Base-by-base conservation (phyloP, 148 eudicot genomes). In the Vaccinium myrtillus region DNA sequence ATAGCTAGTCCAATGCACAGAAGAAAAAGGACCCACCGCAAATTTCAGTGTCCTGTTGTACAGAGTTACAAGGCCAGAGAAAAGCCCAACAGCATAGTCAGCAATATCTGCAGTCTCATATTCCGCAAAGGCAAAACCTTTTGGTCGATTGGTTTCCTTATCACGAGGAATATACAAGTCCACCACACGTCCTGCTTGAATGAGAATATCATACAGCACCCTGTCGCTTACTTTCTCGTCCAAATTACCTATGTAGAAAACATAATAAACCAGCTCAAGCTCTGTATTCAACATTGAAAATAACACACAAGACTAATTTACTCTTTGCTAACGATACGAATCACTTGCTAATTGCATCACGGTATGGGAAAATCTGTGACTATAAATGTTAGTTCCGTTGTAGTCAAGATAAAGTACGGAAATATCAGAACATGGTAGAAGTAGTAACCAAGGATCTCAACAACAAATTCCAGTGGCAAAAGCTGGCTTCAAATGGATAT, bases 91-190 rank as follows among this genome's bases (percentile, higher is more conserved):
- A 81, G 97, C 99, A 90, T 96, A 94, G 78, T 89, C 92, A 79
- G 98, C 99, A 81, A 92, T 91, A 91, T 96, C 99, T 77, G 91
- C 94, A 23, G 90, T 90, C 87, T 96, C 99, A 82, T 93, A 96
- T 85, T 96, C 94, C 5, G 96, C 99, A 88, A 96, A 96, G 49
- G 99, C 98, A 89, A 36, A 92, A 70, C 98, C 99, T 91, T 95
- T 96, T 14, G 92, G 92, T 79, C 90, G 91, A 77, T 92, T 94
- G n/a, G 98, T 94, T 90, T 96, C 99, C 90, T 65, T 94, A 84
- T 96, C 99, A 79, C 93, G 89, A 69, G 99, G 99, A 83, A 96
- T 91, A 88, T 94, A 80, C 85, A 96, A 89, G 84, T 94, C 95
- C 63, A 93, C 93, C 25, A 96, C 92, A 18, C 94, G 95, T 27